phyloP scores from a whole-genome alignment of 164 flowering plant species.

The Sedum album region DNA sequence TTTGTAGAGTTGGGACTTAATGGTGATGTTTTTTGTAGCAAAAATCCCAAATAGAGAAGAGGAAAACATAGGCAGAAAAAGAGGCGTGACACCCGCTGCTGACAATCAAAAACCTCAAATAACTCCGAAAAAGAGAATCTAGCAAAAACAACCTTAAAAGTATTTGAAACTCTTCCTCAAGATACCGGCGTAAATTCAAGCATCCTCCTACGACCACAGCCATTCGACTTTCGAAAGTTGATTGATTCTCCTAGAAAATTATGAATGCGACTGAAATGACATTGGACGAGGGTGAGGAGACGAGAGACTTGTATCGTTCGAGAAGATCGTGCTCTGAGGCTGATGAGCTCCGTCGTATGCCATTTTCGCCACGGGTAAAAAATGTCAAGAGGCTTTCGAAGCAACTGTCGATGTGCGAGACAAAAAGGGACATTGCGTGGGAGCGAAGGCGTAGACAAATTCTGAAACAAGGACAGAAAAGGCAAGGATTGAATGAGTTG shows the following conservation, averaged over 20 bases:
- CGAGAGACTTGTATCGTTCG: neutral
- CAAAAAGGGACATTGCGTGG: conserved; percentile 68
- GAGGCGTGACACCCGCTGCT: neutral
- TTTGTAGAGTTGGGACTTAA: no score
- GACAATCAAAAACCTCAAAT: neutral
- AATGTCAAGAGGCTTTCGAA: conserved; percentile 39
- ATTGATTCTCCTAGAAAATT: neutral
- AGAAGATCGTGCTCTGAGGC: conserved; percentile 11
- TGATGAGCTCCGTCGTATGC: conserved; percentile 36
- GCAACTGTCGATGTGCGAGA: conserved; percentile 71
- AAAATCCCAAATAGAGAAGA: neutral
- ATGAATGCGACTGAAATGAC: neutral
- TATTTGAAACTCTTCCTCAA: neutral
- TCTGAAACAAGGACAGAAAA: conserved; percentile 28
- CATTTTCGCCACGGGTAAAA: conserved; percentile 26
- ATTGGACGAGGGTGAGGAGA: neutral
- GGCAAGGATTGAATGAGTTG: conserved; percentile 12
- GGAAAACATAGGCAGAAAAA: neutral
- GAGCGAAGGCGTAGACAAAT: conserved; percentile 64
- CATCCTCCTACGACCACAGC: neutral
- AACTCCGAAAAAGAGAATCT: neutral
- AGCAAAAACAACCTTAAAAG: no score
- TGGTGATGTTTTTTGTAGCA: neutral
- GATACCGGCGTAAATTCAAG: neutral
- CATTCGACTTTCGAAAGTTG: no score